Conservation (phyloP, 257 asterid genomes). For the Plectranthus barbatus region DNA sequence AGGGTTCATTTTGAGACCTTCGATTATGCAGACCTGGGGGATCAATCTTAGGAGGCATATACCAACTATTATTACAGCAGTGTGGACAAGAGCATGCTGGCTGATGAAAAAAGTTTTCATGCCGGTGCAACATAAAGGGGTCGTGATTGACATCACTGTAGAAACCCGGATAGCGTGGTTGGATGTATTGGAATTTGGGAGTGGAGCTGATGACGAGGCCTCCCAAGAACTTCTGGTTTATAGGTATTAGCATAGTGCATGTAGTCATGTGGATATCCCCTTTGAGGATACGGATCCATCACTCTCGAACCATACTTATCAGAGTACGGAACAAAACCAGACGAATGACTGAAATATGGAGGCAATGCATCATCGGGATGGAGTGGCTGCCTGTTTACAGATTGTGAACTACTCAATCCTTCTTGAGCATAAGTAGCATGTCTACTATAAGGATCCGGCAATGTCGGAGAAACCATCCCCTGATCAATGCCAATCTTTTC, state of each 20-base stretch:
- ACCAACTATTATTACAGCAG: conserved; percentile 50
- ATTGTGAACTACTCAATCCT: conserved; percentile 28
- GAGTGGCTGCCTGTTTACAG: conserved; percentile 32
- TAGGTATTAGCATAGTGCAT: conserved; percentile 32
- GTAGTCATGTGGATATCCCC: conserved; percentile 35
- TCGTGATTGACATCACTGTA: conserved; percentile 39
- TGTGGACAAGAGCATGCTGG: conserved; percentile 75
- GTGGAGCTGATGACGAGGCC: conserved; percentile 37
- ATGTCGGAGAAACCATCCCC: conserved; percentile 27
- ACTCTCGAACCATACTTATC: conserved; percentile 32
- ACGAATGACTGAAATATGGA: conserved; percentile 30
- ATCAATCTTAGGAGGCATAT: conserved; percentile 41
- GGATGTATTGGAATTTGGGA: conserved; percentile 37
- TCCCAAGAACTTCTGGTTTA: conserved; percentile 39
- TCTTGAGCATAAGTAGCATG: conserved; percentile 32
- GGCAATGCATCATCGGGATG: conserved; percentile 30
- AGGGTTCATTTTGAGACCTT: conserved; percentile 36
- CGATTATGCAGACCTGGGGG: conserved; percentile 28
- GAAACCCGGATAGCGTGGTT: conserved; percentile 40
- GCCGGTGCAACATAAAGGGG: conserved; percentile 47
- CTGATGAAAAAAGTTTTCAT: conserved; percentile 61
- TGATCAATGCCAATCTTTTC: conserved; percentile 34
- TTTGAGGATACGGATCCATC: conserved; percentile 41
- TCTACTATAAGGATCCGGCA: conserved; percentile 38
- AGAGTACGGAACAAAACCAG: conserved; percentile 29